Evolutionary conservation across 169 alveolate species (phyloP).

Genomic region (Plasmodium vivax): DNA sequence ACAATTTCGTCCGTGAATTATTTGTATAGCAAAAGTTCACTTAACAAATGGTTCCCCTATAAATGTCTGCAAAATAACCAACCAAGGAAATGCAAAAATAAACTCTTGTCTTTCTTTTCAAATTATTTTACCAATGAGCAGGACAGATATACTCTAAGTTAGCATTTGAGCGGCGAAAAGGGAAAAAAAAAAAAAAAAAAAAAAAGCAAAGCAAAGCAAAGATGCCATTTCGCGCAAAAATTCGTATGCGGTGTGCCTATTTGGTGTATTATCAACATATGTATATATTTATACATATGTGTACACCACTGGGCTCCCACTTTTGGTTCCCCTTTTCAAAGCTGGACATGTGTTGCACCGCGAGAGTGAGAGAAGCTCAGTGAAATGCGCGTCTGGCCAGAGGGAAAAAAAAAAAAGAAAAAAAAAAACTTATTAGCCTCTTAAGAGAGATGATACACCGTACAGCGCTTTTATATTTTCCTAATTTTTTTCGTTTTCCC

Average conservation of each 20-base stretch:
- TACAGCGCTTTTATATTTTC: neutral
- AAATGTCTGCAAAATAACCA: neutral
- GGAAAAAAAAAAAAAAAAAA: slow-evolving; percentile 11
- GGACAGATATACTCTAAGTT: slow-evolving; percentile 57
- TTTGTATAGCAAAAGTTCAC: slow-evolving; percentile 5
- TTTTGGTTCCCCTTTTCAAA: neutral
- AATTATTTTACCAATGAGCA: slow-evolving; percentile 42
- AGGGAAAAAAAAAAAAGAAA: neutral
- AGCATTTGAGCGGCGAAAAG: neutral
- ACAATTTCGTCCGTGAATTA: slow-evolving; percentile 28
- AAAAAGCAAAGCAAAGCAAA: neutral
- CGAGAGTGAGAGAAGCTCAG: neutral
- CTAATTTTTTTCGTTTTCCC: neutral
- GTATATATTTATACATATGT: neutral
- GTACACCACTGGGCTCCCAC: neutral
- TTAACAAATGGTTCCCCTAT: neutral
- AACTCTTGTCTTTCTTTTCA: slow-evolving; percentile 67
- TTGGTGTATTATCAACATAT: neutral
- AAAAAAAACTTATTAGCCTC: neutral
- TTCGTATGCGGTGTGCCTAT: neutral
- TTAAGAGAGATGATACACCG: neutral
- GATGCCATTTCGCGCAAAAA: neutral
- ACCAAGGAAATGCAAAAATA: slow-evolving; percentile 25
- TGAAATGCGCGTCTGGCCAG: neutral
- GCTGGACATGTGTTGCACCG: neutral